Percentiles rank a stretch among this genome's conserved stretches.
Evolutionary conservation across 1,139 yeast genomes (phyloP).

Genomic region (Saccharomyces hybrid): DNA sequence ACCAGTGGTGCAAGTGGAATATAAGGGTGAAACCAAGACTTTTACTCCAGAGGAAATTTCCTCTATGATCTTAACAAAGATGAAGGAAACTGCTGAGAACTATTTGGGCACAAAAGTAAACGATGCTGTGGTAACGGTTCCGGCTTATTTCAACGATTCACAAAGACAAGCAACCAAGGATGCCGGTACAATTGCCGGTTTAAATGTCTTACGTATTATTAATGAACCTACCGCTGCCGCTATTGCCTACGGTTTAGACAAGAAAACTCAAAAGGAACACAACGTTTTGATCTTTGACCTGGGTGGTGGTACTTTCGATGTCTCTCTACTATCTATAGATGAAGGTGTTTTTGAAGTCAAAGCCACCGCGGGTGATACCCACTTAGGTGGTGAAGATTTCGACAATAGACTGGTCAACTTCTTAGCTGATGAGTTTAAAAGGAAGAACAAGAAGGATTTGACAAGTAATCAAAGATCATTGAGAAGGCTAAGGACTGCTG

Average conservation of each 20-base stretch:
- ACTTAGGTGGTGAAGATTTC: constrained; percentile 95
- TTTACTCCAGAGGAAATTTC: constrained; percentile 64
- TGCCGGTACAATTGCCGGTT: constrained; percentile 95
- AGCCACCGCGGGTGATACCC: constrained; percentile 98
- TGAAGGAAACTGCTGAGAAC: constrained; percentile 62
- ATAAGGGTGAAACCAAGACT: constrained; percentile 55
- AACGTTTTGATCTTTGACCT: constrained; percentile 87
- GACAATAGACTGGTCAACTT: constrained; percentile 70
- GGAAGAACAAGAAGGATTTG: constrained; percentile 70
- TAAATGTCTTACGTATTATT: constrained; percentile 87
- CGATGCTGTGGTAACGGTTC: constrained; percentile 78
- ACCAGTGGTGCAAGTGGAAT: constrained; percentile 56
- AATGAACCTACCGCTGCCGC: constrained; percentile 99
- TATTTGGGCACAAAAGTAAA: constrained; percentile 55
- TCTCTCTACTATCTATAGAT: constrained; percentile 82
- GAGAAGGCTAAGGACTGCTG: constrained; percentile 82
- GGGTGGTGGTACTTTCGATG: constrained; percentile 99
- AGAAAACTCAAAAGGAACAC: constrained; percentile 72
- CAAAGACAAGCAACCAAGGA: constrained; percentile 98
- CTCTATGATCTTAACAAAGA: constrained; percentile 54
- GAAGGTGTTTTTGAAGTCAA: constrained; percentile 95
- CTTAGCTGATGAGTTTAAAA: constrained; percentile 73
- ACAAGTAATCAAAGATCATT: constrained; percentile 69
- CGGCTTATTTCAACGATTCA: constrained; percentile 96
- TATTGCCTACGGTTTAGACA: constrained; percentile 93